Conservation (phyloP, 805 yeast genomes). For the Maudiozyma bulderi region DNA sequence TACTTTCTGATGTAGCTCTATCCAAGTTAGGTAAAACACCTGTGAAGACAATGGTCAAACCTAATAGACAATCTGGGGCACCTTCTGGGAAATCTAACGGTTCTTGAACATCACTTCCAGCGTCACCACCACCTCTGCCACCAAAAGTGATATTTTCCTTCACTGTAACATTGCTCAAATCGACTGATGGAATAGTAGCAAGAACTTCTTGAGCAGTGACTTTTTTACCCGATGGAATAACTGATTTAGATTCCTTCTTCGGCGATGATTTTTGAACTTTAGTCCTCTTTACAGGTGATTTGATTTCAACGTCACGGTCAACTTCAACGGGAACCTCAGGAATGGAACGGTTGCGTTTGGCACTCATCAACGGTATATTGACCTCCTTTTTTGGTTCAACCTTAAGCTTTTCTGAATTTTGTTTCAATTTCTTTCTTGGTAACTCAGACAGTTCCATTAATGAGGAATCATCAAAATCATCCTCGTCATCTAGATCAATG, state of each 20-base stretch:
- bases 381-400: background rate
- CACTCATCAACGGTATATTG: background rate
- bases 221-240: background rate
- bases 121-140: conserved; percentile 39
- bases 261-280: background rate
- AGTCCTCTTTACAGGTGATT: too few species aligned
- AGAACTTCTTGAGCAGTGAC: conserved; percentile 30
- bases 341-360: background rate
- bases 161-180: conserved; percentile 41
- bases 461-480: conserved; percentile 12
- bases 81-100: conserved; percentile 61
- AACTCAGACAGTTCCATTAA: conserved; percentile 1
- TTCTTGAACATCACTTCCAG: conserved; percentile 15
- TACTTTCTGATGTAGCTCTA: conserved; percentile 61
- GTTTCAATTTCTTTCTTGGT: background rate
- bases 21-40: conserved; percentile 77
- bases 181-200: conserved; percentile 64
- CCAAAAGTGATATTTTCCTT: conserved; percentile 45
- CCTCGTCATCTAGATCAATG: conserved; percentile 24
- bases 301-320: too few species aligned
- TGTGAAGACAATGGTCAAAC: conserved; percentile 87
- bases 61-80: conserved; percentile 74
- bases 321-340: too few species aligned
- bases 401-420: background rate
- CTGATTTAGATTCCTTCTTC: background rate